Percentiles rank a stretch among this genome's conserved stretches.
These are phyloP conservation scores for Neofusicoccum umdonicola DNA, from an alignment of 2,329 filamentous ascomycete genomes.

Conservation along the genomic window DNA sequence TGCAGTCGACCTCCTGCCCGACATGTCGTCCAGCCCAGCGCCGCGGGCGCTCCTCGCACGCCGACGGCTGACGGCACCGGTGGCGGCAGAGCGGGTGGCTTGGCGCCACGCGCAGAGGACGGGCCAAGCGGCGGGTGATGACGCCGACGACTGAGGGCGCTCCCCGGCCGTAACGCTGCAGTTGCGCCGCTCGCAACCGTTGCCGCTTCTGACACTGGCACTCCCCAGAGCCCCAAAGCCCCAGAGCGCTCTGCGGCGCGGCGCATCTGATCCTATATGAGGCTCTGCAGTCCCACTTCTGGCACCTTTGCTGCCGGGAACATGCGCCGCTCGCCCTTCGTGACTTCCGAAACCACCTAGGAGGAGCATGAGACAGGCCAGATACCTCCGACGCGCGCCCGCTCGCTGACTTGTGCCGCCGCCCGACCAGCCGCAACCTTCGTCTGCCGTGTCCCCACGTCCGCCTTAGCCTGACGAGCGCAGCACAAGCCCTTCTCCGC, in stretches of 20 bases:
- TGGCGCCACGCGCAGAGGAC: constrained; percentile 4
- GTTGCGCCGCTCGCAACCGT: neutral
- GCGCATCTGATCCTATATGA: neutral
- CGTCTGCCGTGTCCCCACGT: neutral
- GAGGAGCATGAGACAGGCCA: neutral
- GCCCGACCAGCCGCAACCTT: neutral
- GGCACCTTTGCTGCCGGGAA: neutral
- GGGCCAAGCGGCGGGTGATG: constrained; percentile 3
- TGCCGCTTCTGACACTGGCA: neutral
- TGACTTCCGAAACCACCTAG: neutral
- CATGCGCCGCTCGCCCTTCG: neutral
- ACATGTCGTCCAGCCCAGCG: neutral
- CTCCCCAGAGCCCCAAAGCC: neutral
- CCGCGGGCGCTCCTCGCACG: no score
- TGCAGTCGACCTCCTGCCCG: neutral
- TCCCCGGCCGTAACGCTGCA: neutral
- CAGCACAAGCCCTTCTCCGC: neutral
- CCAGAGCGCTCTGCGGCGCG: no score
- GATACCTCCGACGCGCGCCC: neutral
- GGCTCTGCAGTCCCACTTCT: neutral
- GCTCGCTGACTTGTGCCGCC: no score
- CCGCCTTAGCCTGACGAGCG: neutral
- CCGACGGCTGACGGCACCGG: neutral
- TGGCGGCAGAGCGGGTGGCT: neutral
- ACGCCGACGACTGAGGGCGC: neutral